Percentiles rank a stretch among this genome's conserved stretches.
Evolutionary conservation across 768 basidiomycete genomes (phyloP).

Genomic region (Russula brevipes): DNA sequence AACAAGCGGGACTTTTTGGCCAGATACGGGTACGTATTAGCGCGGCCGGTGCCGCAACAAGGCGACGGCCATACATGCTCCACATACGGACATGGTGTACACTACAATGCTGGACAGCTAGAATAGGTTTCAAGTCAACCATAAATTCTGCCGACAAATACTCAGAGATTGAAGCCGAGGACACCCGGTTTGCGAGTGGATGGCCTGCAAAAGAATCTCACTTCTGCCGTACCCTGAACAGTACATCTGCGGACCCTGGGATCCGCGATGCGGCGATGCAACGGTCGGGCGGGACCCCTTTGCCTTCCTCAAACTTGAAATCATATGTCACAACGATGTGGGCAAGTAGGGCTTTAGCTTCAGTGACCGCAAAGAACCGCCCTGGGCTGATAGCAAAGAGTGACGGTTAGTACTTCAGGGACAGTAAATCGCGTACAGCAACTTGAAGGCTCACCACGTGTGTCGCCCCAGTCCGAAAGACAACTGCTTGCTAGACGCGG

Average conservation of each 20-base stretch:
- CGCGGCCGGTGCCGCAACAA: no score
- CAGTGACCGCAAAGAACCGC: neutral
- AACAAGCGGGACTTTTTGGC: no score
- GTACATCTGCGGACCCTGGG: neutral
- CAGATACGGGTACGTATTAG: no score
- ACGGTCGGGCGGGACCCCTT: neutral
- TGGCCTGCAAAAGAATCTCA: neutral
- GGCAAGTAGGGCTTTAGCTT: neutral
- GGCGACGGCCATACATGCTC: no score
- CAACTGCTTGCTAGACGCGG: neutral
- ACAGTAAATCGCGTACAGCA: no score
- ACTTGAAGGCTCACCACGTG: neutral
- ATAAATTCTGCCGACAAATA: no score
- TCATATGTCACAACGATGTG: neutral
- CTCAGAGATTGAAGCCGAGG: no score
- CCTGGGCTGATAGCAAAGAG: neutral
- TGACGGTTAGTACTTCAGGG: no score
- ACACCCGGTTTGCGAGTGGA: no score
- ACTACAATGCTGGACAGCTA: no score
- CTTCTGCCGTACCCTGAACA: conserved; percentile 26
- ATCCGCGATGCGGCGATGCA: neutral
- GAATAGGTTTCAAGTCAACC: no score
- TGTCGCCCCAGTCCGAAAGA: neutral
- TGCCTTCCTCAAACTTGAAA: neutral
- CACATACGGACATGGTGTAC: no score